Percentiles rank a stretch among this genome's conserved stretches.
phyloP scores from a whole-genome alignment of 2,329 filamentous ascomycete genomes.

The Salinomyces thailandicus region DNA sequence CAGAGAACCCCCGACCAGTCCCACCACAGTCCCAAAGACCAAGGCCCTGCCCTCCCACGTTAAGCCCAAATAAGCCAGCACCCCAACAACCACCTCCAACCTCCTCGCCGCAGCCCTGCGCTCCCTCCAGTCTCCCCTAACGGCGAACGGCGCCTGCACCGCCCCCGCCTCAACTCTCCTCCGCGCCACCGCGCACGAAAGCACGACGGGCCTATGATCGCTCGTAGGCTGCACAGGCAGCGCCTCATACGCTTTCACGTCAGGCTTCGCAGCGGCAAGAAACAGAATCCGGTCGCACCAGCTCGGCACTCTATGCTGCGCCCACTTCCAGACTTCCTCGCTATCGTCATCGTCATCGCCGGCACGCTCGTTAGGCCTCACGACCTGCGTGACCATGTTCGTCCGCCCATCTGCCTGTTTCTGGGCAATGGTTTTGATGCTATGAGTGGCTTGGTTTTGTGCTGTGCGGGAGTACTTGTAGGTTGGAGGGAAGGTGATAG shows the following conservation, averaged over 20 bases:
- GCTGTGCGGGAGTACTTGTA: slow-evolving; percentile 67
- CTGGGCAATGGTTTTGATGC: slow-evolving; percentile 11
- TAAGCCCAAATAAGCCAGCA: slow-evolving; percentile 43
- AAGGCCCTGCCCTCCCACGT: slow-evolving; percentile 38
- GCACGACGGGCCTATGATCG: slow-evolving; percentile 76
- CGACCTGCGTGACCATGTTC: slow-evolving; percentile 3
- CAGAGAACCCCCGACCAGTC: slow-evolving; percentile 22
- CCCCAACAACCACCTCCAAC: slow-evolving; percentile 51
- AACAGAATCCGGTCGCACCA: slow-evolving; percentile 92
- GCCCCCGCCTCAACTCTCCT: slow-evolving; percentile 16
- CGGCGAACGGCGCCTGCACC: slow-evolving; percentile 44
- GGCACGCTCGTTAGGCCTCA: slow-evolving; percentile 1
- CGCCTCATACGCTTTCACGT: slow-evolving; percentile 58
- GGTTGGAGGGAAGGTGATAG: slow-evolving; percentile 74
- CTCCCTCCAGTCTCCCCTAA: slow-evolving; percentile 47
- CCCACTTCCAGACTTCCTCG: slow-evolving; percentile 43
- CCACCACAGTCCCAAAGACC: slow-evolving; percentile 22
- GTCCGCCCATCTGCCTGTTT: slow-evolving; percentile 6
- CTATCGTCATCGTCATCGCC: not conserved
- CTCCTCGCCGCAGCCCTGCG: slow-evolving; percentile 44
- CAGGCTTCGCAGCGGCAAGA: slow-evolving; percentile 37
- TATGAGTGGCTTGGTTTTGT: slow-evolving; percentile 15
- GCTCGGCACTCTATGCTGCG: slow-evolving; percentile 71
- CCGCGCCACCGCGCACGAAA: slow-evolving; percentile 55
- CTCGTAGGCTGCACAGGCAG: slow-evolving; percentile 71